A percentile compares a stretch with the other conserved stretches of the same genome.
phyloP scores from a whole-genome alignment of 2,329 filamentous ascomycete species.

The Dothideomycetes sp. region DNA sequence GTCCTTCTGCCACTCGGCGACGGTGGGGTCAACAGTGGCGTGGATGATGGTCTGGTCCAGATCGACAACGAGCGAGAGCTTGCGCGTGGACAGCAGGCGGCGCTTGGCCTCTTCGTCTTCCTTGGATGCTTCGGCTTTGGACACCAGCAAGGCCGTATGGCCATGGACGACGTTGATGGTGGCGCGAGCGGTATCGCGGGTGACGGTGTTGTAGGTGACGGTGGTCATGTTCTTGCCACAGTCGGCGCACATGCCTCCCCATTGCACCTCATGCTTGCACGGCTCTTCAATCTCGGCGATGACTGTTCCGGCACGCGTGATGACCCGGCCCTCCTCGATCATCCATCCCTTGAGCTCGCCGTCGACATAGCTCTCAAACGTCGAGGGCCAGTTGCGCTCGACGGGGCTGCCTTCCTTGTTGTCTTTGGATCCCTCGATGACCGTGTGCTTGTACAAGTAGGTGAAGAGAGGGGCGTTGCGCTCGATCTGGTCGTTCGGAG shows the following conservation, averaged over 20 bases:
- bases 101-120: constrained; percentile 80
- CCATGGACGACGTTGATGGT: constrained; percentile 94
- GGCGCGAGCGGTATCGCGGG: constrained; percentile 70
- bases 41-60: constrained; percentile 98
- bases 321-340: constrained; percentile 53
- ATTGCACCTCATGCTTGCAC: constrained; percentile 85
- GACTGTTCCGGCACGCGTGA: constrained; percentile 39
- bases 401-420: constrained; percentile 57
- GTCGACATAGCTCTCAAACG: constrained; percentile 75
- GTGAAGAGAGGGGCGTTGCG: constrained; percentile 71
- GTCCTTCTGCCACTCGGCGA: constrained; percentile 91
- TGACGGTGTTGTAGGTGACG: constrained; percentile 70
- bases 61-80: constrained; percentile 90
- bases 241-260: constrained; percentile 76
- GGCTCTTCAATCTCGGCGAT: constrained; percentile 77
- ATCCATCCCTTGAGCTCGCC: constrained; percentile 70
- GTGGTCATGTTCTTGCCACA: constrained; percentile 97
- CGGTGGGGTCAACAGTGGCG: constrained; percentile 90
- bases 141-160: constrained; percentile 77
- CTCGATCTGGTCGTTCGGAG: constrained; percentile 61
- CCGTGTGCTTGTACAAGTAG: constrained; percentile 73
- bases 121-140: constrained; percentile 64
- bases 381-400: constrained; percentile 59
- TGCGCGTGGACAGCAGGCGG: constrained; percentile 66
- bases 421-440: constrained; percentile 57